Conservation (phyloP, 2,329 filamentous ascomycete species). For the Verticillium isaacii region DNA sequence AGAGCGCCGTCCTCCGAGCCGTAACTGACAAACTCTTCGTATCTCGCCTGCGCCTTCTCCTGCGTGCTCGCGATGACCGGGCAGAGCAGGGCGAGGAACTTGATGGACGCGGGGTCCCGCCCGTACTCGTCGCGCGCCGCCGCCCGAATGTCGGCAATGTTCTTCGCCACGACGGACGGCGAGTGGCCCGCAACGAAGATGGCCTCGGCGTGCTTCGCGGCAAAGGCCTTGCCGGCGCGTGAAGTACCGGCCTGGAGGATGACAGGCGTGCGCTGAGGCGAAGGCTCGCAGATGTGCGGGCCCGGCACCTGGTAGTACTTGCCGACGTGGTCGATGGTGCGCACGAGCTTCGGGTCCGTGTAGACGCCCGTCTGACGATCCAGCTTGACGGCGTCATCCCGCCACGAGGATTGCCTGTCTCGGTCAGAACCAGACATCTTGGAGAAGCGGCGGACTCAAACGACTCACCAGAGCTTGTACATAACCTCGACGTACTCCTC, state of each 20-base stretch:
- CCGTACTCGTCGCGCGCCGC: constrained; percentile 42
- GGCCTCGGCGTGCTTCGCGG: constrained; percentile 59
- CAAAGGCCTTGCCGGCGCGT: constrained; percentile 54
- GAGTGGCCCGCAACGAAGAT: constrained; percentile 59
- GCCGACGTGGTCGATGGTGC: constrained; percentile 58
- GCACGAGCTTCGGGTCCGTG: constrained; percentile 39
- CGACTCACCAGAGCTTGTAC: constrained; percentile 55
- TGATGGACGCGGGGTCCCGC: constrained; percentile 50
- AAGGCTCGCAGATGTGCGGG: constrained; percentile 56
- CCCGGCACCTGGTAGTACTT: constrained; percentile 56
- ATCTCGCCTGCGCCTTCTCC: constrained; percentile 54
- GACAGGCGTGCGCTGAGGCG: constrained; percentile 59
- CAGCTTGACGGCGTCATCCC: constrained; percentile 54
- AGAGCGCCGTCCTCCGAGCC: constrained; percentile 58
- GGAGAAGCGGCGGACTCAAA: not conserved
- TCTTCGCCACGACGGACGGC: constrained; percentile 48
- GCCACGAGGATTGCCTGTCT: constrained; percentile 44
- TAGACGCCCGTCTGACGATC: constrained; percentile 48
- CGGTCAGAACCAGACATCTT: not conserved
- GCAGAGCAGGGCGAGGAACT: constrained; percentile 55
- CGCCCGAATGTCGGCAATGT: constrained; percentile 51
- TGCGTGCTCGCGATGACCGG: constrained; percentile 56
- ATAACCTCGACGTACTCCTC: constrained; percentile 55
- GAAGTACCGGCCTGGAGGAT: constrained; percentile 62
- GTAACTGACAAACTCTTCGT: constrained; percentile 48